Conservation (phyloP, 495 filamentous ascomycete species). For the Ascobolus immersus region DNA sequence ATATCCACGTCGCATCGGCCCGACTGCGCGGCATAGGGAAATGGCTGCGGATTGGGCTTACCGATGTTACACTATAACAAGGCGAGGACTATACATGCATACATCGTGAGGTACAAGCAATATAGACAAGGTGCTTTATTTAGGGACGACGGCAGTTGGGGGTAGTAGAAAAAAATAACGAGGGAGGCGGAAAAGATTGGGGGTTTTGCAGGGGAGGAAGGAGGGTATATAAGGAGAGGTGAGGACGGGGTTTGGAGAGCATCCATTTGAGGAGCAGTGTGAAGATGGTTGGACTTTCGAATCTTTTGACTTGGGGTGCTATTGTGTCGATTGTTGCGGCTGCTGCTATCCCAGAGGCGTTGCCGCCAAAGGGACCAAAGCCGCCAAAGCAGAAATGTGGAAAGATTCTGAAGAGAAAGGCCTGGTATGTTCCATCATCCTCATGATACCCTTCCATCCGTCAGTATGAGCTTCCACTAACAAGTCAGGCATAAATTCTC, state of each 20-base stretch:
- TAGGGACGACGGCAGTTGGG: constrained; percentile 22
- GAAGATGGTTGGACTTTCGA: too few species aligned
- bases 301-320: too few species aligned
- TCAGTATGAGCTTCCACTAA: neutral
- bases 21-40: too few species aligned
- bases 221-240: neutral
- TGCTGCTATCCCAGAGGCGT: too few species aligned
- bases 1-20: too few species aligned
- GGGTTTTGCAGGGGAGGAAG: constrained; percentile 2
- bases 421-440: neutral
- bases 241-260: too few species aligned
- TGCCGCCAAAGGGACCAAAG: too few species aligned
- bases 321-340: too few species aligned
- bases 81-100: too few species aligned
- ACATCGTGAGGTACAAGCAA: too few species aligned
- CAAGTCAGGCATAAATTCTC: constrained; percentile 18
- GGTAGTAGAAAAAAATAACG: constrained; percentile 4
- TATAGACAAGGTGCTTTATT: constrained; percentile 71
- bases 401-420: neutral
- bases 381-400: neutral
- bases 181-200: neutral
- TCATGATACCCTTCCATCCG: neutral
- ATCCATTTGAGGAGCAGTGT: constrained; percentile 66
- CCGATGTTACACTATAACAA: too few species aligned
- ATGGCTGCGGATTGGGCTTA: too few species aligned